Conservation (phyloP, 495 filamentous ascomycete genomes). For the Hypoxylon lienhwacheense region DNA sequence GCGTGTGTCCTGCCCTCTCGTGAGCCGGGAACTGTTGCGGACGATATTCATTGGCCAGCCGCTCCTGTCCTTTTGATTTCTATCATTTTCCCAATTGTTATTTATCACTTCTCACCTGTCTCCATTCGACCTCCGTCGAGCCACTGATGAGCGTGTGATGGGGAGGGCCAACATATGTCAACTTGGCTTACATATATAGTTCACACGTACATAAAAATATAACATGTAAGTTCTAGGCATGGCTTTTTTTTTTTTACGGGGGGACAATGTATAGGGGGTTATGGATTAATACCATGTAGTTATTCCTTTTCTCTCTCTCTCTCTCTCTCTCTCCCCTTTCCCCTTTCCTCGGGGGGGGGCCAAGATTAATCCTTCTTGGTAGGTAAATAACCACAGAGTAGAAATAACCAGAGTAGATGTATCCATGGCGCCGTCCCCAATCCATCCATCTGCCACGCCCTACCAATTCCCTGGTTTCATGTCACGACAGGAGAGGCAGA, state of each 20-base stretch:
- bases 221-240: background rate
- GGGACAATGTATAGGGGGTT: too few species aligned
- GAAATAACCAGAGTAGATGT: conserved; percentile 7
- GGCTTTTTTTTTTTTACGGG: too few species aligned
- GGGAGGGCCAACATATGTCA: background rate
- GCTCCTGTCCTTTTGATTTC: background rate
- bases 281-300: too few species aligned
- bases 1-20: background rate
- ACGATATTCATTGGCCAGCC: background rate
- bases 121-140: background rate
- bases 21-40: background rate
- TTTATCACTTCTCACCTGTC: too few species aligned
- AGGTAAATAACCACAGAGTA: background rate
- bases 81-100: too few species aligned
- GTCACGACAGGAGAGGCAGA: conserved; percentile 16
- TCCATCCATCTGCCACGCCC: conserved; percentile 14
- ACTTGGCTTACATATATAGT: background rate
- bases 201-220: background rate
- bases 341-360: background rate
- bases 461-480: conserved; percentile 28
- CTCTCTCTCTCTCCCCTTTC: background rate
- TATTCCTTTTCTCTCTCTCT: background rate
- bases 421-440: background rate
- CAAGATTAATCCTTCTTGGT: background rate
- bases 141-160: conserved; percentile 1